Conservation (phyloP, 495 filamentous ascomycete genomes). For the Hypoxylon fuscum region DNA sequence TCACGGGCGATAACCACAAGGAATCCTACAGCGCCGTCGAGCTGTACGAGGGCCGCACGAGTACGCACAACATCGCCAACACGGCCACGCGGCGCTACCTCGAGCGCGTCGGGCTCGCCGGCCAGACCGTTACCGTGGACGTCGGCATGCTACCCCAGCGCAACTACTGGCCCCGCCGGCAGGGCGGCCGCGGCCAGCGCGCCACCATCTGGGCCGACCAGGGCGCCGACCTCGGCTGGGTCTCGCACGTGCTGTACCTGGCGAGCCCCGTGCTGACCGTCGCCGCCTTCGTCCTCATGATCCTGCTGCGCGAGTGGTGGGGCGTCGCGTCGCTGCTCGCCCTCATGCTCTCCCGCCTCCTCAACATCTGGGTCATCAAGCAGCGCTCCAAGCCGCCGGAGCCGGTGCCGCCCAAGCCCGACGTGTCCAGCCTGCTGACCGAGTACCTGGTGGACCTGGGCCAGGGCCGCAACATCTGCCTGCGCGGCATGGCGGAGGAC, state of each 20-base stretch:
- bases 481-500: slow-evolving; percentile 63
- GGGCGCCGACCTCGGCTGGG: slow-evolving; percentile 47
- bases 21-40: slow-evolving; percentile 46
- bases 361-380: slow-evolving; percentile 65
- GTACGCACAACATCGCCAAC: slow-evolving; percentile 61
- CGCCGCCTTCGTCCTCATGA: slow-evolving; percentile 48
- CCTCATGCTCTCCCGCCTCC: slow-evolving; percentile 61
- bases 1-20: slow-evolving; percentile 41
- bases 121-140: slow-evolving; percentile 56
- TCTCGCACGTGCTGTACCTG: slow-evolving; percentile 57
- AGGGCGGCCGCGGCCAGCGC: slow-evolving; percentile 36
- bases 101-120: slow-evolving; percentile 54
- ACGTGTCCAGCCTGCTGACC: slow-evolving; percentile 34
- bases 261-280: slow-evolving; percentile 55
- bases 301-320: slow-evolving; percentile 63
- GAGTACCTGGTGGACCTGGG: slow-evolving; percentile 48
- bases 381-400: slow-evolving; percentile 48
- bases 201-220: slow-evolving; percentile 44
- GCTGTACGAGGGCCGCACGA: slow-evolving; percentile 42
- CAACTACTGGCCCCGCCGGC: slow-evolving; percentile 18
- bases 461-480: slow-evolving; percentile 48
- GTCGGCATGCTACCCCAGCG: slow-evolving; percentile 48
- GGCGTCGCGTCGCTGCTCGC: slow-evolving; percentile 52
- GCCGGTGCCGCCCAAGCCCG: slow-evolving; percentile 15
- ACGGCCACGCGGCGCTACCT: slow-evolving; percentile 62